Conservation (phyloP, 352 stramenopile species). For the Pythium dissotocum region DNA sequence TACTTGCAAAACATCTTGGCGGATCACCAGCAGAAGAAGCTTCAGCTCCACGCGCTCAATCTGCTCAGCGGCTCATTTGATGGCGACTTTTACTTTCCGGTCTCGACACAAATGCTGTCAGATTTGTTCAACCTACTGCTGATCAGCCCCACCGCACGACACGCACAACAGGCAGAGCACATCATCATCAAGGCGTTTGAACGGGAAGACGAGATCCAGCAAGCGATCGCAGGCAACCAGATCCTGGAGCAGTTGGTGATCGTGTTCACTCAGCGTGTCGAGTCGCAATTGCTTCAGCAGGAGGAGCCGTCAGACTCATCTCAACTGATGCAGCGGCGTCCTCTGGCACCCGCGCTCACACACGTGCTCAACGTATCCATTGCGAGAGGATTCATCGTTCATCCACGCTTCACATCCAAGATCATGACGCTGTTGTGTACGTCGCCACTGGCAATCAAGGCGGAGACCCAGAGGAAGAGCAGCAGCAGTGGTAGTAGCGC, state of each 20-base stretch:
- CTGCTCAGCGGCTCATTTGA: slow-evolving; percentile 43
- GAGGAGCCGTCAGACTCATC: neutral
- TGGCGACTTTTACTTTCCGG: slow-evolving; percentile 39
- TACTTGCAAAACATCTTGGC: slow-evolving; percentile 34
- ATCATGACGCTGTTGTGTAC: slow-evolving; percentile 41
- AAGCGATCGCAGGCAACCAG: slow-evolving; percentile 53
- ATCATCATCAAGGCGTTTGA: slow-evolving; percentile 62
- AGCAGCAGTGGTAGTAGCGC: neutral
- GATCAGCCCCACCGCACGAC: slow-evolving; percentile 44
- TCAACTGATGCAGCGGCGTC: slow-evolving; percentile 3
- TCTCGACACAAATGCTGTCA: slow-evolving; percentile 52
- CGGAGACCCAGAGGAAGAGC: neutral
- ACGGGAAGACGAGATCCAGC: slow-evolving; percentile 34
- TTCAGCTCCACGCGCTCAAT: slow-evolving; percentile 45
- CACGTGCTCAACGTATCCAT: slow-evolving; percentile 61
- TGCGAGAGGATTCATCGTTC: slow-evolving; percentile 42
- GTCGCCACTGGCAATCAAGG: slow-evolving; percentile 17
- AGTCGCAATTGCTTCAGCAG: slow-evolving; percentile 19
- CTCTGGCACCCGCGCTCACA: slow-evolving; percentile 43
- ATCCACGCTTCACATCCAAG: slow-evolving; percentile 59
- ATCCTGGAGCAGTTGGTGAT: slow-evolving; percentile 73
- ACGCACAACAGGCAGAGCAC: slow-evolving; percentile 40
- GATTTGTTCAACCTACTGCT: slow-evolving; percentile 69
- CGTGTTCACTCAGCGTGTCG: slow-evolving; percentile 52
- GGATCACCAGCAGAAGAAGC: slow-evolving; percentile 45